Base-by-base conservation (phyloP, 257 asterid genomes). In the Orobanche coerulescens region DNA sequence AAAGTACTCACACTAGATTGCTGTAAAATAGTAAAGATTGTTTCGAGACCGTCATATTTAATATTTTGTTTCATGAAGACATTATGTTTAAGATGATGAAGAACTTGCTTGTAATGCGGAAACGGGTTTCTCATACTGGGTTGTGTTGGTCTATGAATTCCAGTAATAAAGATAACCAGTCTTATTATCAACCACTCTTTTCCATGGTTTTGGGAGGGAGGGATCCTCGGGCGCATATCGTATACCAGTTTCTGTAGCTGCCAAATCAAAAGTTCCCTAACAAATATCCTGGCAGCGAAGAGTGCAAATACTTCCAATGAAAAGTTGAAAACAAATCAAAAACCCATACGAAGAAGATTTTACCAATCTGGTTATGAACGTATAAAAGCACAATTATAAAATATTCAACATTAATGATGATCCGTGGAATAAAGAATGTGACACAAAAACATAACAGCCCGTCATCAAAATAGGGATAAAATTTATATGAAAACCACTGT, bases 161-260 rank as follows among this genome's bases (percentile, higher is more conserved):
- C 96, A 88, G 81, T 42, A 92, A 80, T 92, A 92, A 12, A 92
- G 70, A 75, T 79, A 88, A 36, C 94, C 94, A 61, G 98, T 92
- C 57, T 73, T 84, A 37, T 77, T 82, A 73, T 92, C 98, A 62
- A 92, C 85, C 19, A 92, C 74, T 30, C 95, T 95, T 76, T 62
- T 82, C 98, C 98, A 92, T 16, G 98, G 98, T 69, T 81, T 92
- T 18, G 18, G 48, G 19, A 26, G 31, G 31, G 31, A 73, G 33
- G 96, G 87, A 70, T 93, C 99, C 74, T 93, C 99, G 11, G 99
- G 99, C 11, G 99, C 99, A 73, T 84, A 93, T 3, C 82, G 78
- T 46, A 86, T 65, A 39, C 83, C 83, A 69, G 76, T 37, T 57
- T 80, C 86, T 61, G 88, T 42, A 43, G 92, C 73, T 0, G 89